Evolutionary conservation across 768 basidiomycete genomes (phyloP).

Genomic region (Phallus indusiatus): DNA sequence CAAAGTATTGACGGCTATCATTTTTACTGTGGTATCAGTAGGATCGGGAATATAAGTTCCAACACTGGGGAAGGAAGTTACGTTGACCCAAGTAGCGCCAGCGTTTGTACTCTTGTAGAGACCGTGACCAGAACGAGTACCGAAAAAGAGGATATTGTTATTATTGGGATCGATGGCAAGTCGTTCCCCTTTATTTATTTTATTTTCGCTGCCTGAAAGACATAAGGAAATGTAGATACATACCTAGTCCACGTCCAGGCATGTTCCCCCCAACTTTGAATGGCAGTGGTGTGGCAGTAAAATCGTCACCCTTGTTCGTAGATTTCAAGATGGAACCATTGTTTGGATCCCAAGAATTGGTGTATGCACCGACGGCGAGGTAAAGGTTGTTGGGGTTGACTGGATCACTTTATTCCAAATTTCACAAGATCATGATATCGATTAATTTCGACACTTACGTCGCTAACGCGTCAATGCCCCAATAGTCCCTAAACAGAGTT

Average conservation of each 20-base stretch:
- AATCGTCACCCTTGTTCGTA: constrained; percentile 47
- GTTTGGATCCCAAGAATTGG: constrained; percentile 50
- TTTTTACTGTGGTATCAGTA: constrained; percentile 9
- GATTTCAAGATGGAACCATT: constrained; percentile 57
- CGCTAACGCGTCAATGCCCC: constrained; percentile 53
- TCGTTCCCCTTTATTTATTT: constrained; percentile 28
- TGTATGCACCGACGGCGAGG: constrained; percentile 15
- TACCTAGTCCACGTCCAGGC: constrained; percentile 54
- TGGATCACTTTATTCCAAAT: not conserved
- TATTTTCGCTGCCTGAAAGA: not conserved
- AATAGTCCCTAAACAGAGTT: constrained; percentile 24
- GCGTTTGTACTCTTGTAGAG: constrained; percentile 58
- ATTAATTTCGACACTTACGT: constrained; percentile 44
- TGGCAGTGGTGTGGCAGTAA: constrained; percentile 39
- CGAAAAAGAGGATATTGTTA: constrained; percentile 54
- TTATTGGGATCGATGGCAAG: constrained; percentile 54
- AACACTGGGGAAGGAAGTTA: constrained; percentile 47
- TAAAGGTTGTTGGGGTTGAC: not conserved
- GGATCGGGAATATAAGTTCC: constrained; percentile 27
- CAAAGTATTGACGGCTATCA: not conserved
- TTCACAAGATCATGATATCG: constrained; percentile 41
- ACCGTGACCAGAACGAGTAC: constrained; percentile 54
- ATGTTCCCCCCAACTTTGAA: constrained; percentile 61
- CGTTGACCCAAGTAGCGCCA: constrained; percentile 49
- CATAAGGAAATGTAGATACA: not conserved